Evolutionary conservation across 2,329 filamentous ascomycete species (phyloP).

Genomic region (Ophiocordyceps unilateralis): DNA sequence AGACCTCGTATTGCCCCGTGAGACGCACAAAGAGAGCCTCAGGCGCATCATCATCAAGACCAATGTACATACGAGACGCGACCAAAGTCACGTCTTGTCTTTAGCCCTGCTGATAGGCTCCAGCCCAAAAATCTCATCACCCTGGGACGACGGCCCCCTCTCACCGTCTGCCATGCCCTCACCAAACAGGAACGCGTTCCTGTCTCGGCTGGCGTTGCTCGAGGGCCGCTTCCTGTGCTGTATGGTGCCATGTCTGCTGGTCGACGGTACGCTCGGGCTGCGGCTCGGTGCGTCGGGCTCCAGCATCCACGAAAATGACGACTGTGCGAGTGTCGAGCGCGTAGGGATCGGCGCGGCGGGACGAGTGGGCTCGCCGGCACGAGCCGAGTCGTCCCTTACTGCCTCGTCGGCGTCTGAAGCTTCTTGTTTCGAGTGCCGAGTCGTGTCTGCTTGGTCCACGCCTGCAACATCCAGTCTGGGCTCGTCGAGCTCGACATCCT

Average conservation of each 20-base stretch:
- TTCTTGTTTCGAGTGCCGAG: not conserved
- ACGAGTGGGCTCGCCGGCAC: slow-evolving; percentile 3
- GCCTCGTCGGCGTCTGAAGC: not conserved
- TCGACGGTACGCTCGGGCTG: slow-evolving; percentile 7
- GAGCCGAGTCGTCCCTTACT: not conserved
- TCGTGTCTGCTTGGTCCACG: not conserved
- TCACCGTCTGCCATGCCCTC: slow-evolving; percentile 25
- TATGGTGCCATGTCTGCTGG: slow-evolving; percentile 13
- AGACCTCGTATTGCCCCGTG: too few relatives aligned
- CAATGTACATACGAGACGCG: too few relatives aligned
- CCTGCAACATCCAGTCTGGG: too few relatives aligned
- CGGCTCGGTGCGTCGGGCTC: slow-evolving; percentile 29
- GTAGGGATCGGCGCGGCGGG: slow-evolving; percentile 32
- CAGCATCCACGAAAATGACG: slow-evolving; percentile 68
- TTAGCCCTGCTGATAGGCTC: slow-evolving; percentile 25
- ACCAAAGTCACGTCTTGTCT: slow-evolving; percentile 1
- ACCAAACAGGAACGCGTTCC: slow-evolving; percentile 43
- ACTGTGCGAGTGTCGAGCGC: slow-evolving; percentile 52
- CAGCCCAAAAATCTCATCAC: slow-evolving; percentile 37
- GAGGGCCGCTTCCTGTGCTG: slow-evolving; percentile 23
- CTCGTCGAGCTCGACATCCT: not conserved
- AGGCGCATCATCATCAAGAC: too few relatives aligned
- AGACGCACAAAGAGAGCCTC: too few relatives aligned
- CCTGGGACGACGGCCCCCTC: slow-evolving; percentile 17
- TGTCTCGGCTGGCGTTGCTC: slow-evolving; percentile 30